Conservation (phyloP, 23 red algal species). For the Cyanidiococcus yangmingshanensis region DNA sequence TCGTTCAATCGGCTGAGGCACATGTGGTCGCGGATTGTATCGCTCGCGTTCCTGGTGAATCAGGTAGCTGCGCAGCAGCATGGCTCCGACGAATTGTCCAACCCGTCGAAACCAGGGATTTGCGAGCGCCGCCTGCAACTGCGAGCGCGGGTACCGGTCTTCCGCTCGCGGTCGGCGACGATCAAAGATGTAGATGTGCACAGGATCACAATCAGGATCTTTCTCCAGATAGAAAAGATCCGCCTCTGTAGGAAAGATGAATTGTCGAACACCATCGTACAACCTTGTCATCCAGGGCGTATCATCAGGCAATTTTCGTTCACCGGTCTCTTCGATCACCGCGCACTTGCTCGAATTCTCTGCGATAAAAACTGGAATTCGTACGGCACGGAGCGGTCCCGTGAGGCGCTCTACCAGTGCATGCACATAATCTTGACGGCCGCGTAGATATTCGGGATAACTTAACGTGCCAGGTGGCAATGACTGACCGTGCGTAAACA, state of each 20-base stretch:
- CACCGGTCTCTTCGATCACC: constrained; percentile 9
- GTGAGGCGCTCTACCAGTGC: constrained; percentile 8
- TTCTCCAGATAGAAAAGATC: background rate
- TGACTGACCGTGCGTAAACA: constrained; percentile 23
- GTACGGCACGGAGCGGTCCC: background rate
- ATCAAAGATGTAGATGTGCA: constrained; percentile 5
- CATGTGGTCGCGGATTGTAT: background rate
- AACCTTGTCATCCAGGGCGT: constrained; percentile 4
- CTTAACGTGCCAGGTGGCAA: constrained; percentile 22
- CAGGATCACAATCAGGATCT: background rate
- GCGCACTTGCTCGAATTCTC: constrained; percentile 16
- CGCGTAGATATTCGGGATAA: constrained; percentile 24
- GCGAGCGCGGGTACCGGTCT: background rate
- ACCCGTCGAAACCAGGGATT: background rate
- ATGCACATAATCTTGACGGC: constrained; percentile 24
- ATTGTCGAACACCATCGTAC: background rate
- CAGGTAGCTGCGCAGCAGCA: background rate
- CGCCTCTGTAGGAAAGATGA: background rate
- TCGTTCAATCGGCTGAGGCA: background rate
- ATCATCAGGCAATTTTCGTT: constrained; percentile 3
- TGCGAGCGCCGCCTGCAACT: background rate
- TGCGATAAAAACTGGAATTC: constrained; percentile 4
- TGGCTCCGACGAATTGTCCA: background rate
- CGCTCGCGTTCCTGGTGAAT: background rate
- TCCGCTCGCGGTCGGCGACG: background rate